phyloP scores from a whole-genome alignment of 768 basidiomycete genomes.

The Boletellus emodensis region DNA sequence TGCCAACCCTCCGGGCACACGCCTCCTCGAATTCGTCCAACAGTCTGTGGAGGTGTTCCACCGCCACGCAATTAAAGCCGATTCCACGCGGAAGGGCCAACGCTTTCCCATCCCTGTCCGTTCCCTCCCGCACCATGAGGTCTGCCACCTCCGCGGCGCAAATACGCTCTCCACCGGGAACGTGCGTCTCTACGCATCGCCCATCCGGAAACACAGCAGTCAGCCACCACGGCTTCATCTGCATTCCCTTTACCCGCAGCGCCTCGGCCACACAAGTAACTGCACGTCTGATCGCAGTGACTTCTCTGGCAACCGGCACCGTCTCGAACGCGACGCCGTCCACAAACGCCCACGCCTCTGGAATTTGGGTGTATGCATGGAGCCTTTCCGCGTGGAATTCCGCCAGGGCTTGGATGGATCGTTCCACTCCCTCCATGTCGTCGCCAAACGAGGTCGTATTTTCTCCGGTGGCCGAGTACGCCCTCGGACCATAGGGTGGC shows the following conservation, averaged over 20 bases:
- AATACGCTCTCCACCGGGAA: conserved; percentile 22
- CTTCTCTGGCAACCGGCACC: conserved; percentile 62
- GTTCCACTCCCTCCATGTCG: conserved; percentile 29
- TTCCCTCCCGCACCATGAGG: conserved; percentile 33
- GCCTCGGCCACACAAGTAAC: conserved; percentile 38
- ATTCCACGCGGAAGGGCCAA: conserved; percentile 47
- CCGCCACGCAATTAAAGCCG: conserved; percentile 72
- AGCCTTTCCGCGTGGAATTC: conserved; percentile 65
- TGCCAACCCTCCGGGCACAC: conserved; percentile 10
- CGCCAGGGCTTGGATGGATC: conserved; percentile 49
- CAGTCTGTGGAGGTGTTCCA: conserved; percentile 41
- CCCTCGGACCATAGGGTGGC: conserved; percentile 65
- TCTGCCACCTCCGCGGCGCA: conserved; percentile 41
- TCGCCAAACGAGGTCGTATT: conserved; percentile 44
- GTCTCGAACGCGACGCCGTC: conserved; percentile 78
- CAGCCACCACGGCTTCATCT: conserved; percentile 71
- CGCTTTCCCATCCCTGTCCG: conserved; percentile 7
- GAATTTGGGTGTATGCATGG: conserved; percentile 45
- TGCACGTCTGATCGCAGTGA: conserved; percentile 60
- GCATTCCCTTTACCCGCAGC: conserved; percentile 17
- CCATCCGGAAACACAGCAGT: conserved; percentile 58
- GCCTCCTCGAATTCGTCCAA: conserved; percentile 34
- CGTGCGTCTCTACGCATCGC: conserved; percentile 39
- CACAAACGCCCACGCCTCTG: conserved; percentile 49
- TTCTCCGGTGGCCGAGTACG: conserved; percentile 28